These are phyloP conservation scores for Ceratobasidium sp. DNA, from an alignment of 1,284 basidiomycete species.

Conservation along the genomic window DNA sequence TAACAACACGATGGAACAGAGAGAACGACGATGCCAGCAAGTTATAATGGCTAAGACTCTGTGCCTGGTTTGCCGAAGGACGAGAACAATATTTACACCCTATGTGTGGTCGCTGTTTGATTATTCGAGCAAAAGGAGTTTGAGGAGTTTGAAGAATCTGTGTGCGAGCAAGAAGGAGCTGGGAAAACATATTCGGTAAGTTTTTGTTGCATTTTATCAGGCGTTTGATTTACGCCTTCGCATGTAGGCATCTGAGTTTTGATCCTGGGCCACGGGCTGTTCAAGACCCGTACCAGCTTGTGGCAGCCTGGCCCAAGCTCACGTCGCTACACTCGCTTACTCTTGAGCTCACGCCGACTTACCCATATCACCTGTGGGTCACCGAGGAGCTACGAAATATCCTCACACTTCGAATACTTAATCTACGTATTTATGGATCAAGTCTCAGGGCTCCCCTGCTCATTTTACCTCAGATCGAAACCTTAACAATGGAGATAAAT, in stretches of 20 bases:
- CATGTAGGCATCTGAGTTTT: conserved; percentile 11
- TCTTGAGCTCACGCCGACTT: conserved; percentile 8
- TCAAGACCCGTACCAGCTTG: conserved; percentile 9
- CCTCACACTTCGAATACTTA: conserved; percentile 9
- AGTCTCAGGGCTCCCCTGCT: conserved; percentile 24
- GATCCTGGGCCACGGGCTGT: not conserved
- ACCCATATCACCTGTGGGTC: conserved; percentile 5
- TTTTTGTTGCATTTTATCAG: not conserved
- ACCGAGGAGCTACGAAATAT: not conserved
- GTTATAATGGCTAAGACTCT: conserved; percentile 15
- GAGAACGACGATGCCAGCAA: not conserved
- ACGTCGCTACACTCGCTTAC: conserved; percentile 10
- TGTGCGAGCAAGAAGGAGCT: not conserved
- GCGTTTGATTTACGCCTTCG: not conserved
- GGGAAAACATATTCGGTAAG: conserved; percentile 17
- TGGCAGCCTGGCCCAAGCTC: conserved; percentile 21
- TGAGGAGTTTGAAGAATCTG: not conserved
- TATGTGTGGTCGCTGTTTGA: conserved; percentile 23
- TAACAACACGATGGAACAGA: not conserved
- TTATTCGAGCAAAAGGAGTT: not conserved
- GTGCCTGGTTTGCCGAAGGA: conserved; percentile 6
- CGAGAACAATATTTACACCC: not conserved
- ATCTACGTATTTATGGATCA: conserved; percentile 10
- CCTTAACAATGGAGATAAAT: conserved; percentile 20
- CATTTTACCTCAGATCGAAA: not conserved